A percentile compares a stretch with the other conserved stretches of the same genome.
Evolutionary conservation across 2,329 filamentous ascomycete genomes (phyloP).

Genomic region (Hypoxylon sp.): DNA sequence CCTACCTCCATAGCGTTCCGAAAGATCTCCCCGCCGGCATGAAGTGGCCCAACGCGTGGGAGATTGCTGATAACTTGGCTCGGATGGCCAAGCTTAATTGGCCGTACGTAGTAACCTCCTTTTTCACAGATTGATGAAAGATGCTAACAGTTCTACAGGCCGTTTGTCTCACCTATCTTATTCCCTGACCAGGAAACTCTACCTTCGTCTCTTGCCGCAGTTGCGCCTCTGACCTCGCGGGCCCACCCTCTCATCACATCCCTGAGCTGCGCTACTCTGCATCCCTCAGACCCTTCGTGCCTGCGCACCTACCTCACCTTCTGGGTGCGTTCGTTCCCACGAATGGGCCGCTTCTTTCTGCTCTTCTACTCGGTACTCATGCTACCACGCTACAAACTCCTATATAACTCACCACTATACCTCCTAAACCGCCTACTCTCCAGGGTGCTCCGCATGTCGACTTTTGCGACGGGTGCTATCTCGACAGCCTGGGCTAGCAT

Average conservation of each 20-base stretch:
- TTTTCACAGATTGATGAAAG: neutral
- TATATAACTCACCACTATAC: constrained; percentile 78
- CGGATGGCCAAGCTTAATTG: constrained; percentile 86
- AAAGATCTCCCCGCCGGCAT: constrained; percentile 74
- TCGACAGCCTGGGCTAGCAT: constrained; percentile 90
- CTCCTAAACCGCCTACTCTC: constrained; percentile 77
- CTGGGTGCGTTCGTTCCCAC: constrained; percentile 86
- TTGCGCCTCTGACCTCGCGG: constrained; percentile 83
- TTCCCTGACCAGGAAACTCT: constrained; percentile 81
- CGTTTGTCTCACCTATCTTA: constrained; percentile 87
- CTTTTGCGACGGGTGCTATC: constrained; percentile 86
- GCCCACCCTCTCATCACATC: constrained; percentile 90
- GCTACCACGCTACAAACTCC: constrained; percentile 75
- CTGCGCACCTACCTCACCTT: constrained; percentile 88
- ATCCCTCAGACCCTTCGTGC: constrained; percentile 90
- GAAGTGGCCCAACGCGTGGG: constrained; percentile 80
- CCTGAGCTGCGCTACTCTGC: constrained; percentile 89
- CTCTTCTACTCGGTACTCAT: constrained; percentile 80
- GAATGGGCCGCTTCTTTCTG: constrained; percentile 82
- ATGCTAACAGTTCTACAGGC: constrained; percentile 60
- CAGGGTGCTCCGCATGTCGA: constrained; percentile 79
- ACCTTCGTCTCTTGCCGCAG: constrained; percentile 73
- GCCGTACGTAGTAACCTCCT: constrained; percentile 73
- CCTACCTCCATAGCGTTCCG: constrained; percentile 84
- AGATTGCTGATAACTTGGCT: constrained; percentile 85